These are phyloP conservation scores for Sordaria brevicollis DNA, from an alignment of 495 filamentous ascomycete genomes.

Conservation along the genomic window DNA sequence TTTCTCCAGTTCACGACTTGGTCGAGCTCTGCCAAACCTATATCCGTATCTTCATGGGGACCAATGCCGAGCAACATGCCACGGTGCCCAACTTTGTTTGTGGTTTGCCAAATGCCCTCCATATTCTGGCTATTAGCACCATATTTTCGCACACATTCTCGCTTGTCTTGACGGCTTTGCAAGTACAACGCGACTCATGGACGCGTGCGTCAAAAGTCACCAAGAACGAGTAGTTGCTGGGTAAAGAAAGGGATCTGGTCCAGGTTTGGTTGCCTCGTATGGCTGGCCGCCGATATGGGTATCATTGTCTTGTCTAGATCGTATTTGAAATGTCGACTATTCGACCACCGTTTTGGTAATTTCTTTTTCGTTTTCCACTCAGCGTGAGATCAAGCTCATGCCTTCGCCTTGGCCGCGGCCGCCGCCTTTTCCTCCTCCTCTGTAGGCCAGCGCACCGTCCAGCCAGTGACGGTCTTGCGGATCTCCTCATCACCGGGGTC, in stretches of 20 bases:
- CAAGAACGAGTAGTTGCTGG: neutral
- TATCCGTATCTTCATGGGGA: neutral
- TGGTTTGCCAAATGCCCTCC: conserved; percentile 4
- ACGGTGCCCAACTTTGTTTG: neutral
- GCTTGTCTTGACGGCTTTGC: conserved; percentile 3
- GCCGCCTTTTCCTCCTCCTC: conserved; percentile 13
- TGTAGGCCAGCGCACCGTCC: conserved; percentile 46
- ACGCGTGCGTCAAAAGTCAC: neutral
- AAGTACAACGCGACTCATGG: neutral
- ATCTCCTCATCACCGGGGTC: conserved; percentile 72
- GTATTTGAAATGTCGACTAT: neutral
- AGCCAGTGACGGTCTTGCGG: conserved; percentile 73
- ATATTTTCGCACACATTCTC: conserved; percentile 8
- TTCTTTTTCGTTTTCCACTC: neutral
- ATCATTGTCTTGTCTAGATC: neutral
- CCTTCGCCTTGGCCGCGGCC: neutral
- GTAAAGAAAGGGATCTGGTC: neutral
- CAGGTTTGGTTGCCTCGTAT: neutral
- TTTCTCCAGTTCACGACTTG: neutral
- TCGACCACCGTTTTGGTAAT: neutral
- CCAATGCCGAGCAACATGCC: neutral
- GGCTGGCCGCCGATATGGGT: neutral
- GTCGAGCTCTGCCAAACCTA: neutral
- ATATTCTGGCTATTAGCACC: conserved; percentile 1
- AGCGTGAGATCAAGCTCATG: neutral